Evolutionary conservation across 2,329 filamentous ascomycete genomes (phyloP), one percentile per base, ranked within the genome.

Genomic region (Apiospora hydei): DNA sequence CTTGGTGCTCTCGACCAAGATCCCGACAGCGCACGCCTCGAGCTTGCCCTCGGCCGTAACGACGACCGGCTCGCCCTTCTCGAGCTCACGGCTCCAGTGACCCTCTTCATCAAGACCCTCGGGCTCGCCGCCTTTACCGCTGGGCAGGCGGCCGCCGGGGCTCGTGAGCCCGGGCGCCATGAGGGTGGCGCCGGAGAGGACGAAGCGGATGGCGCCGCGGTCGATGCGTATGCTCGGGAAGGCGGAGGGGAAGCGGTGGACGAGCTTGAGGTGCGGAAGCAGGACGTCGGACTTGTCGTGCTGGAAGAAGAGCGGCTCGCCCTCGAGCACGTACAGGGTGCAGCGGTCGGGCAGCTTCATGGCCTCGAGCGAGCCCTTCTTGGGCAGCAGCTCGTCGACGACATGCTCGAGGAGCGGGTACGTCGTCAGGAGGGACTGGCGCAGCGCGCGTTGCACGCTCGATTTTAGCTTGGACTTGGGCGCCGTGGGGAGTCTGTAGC

Each of bases 381-480:
- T 98, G 69, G 96, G 96, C 76, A 99, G 88, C 78, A 98, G 91
- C 82, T 97, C 94, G 83, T 99, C 96, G 83, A 98, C 97, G 84
- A 94, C 90, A 0, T 94, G 93, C 76, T 91, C 90, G 69, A 98
- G 92, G 69, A 94, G 89, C 3, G 96, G 96, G 84, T 97, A 98
- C 70, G 93, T 93, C 72, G 94, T 88, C 75, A 96, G 86, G 76
- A 98, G 89, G 79, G 94, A 94, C 79, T 92, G 88, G 77, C 96
- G 94, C 78, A 99, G 92, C 75, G 87, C 90, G 80, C 96, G 94
- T 86, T 98, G 95, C 71, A 94, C 94, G 34, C 95, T 98, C 76
- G 96, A 98, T 86, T 98, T 99, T 84, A 98, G 94, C 88, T 98
- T 98, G 78, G 95, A 94, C 85, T 96, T 97, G 71, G 94, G 92